These are phyloP conservation scores for Ilyonectria mors-panacis DNA, from an alignment of 2,329 filamentous ascomycete genomes.

Conservation along the genomic window DNA sequence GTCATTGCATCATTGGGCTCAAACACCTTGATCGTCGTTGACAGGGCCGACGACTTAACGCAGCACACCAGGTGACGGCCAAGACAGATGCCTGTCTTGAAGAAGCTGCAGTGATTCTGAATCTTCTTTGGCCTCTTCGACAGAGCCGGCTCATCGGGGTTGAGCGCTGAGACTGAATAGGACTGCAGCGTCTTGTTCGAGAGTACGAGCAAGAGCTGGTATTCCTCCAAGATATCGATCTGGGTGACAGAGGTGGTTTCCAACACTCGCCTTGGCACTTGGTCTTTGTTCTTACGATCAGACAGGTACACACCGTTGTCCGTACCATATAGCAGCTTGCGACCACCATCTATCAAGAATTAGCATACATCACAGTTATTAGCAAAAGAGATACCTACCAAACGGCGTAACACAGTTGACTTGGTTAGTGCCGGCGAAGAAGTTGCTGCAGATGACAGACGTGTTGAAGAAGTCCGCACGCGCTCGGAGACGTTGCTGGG, in stretches of 20 bases:
- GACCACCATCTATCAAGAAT: constrained; percentile 80
- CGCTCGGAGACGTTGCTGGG: constrained; percentile 88
- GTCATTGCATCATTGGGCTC: constrained; percentile 96
- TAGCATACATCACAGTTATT: constrained; percentile 28
- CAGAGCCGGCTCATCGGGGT: constrained; percentile 84
- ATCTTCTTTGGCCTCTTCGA: constrained; percentile 95
- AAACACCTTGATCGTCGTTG: constrained; percentile 98
- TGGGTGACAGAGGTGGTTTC: constrained; percentile 92
- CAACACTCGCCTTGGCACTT: constrained; percentile 83
- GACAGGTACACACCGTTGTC: constrained; percentile 94
- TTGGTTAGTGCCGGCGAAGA: constrained; percentile 78
- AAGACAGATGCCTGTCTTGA: constrained; percentile 96
- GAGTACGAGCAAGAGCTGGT: constrained; percentile 90
- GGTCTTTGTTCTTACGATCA: constrained; percentile 91
- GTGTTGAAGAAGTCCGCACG: constrained; percentile 94
- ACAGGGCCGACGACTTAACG: constrained; percentile 93
- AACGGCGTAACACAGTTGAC: constrained; percentile 97
- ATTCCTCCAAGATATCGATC: constrained; percentile 96
- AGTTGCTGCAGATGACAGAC: constrained; percentile 70
- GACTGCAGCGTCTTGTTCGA: constrained; percentile 94
- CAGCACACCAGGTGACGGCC: constrained; percentile 96
- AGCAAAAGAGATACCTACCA: constrained; percentile 67
- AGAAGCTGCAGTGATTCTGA: constrained; percentile 97
- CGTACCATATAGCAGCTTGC: constrained; percentile 94
- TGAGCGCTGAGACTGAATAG: constrained; percentile 88